Evolutionary conservation across 352 stramenopile species (phyloP).

Genomic region (Globisporangium irregulare): DNA sequence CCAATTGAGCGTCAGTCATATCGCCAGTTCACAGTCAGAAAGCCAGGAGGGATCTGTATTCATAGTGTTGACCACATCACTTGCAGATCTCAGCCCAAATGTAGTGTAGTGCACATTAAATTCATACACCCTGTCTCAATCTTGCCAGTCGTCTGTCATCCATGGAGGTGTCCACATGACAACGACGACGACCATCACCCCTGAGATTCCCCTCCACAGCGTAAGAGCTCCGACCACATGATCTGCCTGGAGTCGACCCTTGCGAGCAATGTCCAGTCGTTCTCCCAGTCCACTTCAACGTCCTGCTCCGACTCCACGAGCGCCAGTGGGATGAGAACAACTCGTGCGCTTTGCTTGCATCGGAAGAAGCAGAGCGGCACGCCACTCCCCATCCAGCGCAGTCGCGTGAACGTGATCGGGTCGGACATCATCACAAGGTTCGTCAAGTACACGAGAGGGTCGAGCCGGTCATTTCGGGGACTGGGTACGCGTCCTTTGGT

Average conservation of each 20-base stretch:
- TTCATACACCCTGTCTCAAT: neutral
- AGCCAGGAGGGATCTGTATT: neutral
- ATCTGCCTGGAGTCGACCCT: neutral
- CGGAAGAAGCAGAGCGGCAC: neutral
- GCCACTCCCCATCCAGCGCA: neutral
- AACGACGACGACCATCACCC: neutral
- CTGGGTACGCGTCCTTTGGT: neutral
- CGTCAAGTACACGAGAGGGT: conserved; percentile 1
- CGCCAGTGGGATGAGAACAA: neutral
- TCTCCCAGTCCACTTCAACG: neutral
- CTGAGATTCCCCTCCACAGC: neutral
- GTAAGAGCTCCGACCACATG: neutral
- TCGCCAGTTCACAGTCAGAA: conserved; percentile 7
- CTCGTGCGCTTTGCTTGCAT: neutral
- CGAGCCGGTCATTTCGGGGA: neutral
- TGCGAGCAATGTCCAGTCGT: conserved; percentile 1
- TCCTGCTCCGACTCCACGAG: neutral
- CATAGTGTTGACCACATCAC: neutral
- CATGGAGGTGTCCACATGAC: neutral
- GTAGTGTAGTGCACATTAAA: neutral
- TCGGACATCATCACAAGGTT: conserved; percentile 10
- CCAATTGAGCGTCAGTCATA: neutral
- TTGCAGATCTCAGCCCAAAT: neutral
- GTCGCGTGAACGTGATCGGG: conserved; percentile 2
- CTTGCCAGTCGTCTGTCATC: neutral